Evolutionary conservation across 257 asterid genomes (phyloP), one percentile per base, ranked within the genome.

Genomic region (Lavandula angustifolia): DNA sequence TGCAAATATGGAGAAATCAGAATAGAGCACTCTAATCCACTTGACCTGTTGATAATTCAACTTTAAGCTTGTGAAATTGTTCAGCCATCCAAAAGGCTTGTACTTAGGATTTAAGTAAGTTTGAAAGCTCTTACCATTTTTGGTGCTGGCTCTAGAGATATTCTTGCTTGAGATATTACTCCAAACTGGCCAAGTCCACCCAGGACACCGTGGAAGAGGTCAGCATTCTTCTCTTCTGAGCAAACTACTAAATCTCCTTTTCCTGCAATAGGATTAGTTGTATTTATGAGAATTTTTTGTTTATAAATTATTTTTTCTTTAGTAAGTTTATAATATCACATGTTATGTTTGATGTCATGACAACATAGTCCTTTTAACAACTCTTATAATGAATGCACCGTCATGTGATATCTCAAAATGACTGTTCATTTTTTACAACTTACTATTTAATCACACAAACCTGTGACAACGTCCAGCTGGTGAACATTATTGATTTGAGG

Each of bases 181-280:
- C 98, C 98, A 67, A 87, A 91, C 75, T 91, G 98, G 33, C 98
- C 98, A 16, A 91, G 91, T 43, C 98, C 98, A 52, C 96, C 96
- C 11, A 88, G 77, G 46, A 88, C 96, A 22, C 81, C 81, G 29
- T 84, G 85, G 55, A 91, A 91, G 60, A 91, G 94, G 77, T 91
- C 96, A 54, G 85, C 85, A 58, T 88, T 86, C 69, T 81, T 73
- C 72, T 84, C 84, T 41, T 88, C 84, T 9, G 98, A 87, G 68
- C 96, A 91, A 53, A 69, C 78, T 4, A 79, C 65, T 9, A 88
- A 83, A 58, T 87, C 95, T 16, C 98, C 98, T 66, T 81, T 87
- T 44, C 97, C 97, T 90, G 87, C 84, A 75, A 22, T 48, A 55
- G 75, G 1, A 68, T 52, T 27, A 54, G 14, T 42, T 59, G 16